phyloP scores from a whole-genome alignment of 2,329 filamentous ascomycete genomes.

The Blastomyces percursus region DNA sequence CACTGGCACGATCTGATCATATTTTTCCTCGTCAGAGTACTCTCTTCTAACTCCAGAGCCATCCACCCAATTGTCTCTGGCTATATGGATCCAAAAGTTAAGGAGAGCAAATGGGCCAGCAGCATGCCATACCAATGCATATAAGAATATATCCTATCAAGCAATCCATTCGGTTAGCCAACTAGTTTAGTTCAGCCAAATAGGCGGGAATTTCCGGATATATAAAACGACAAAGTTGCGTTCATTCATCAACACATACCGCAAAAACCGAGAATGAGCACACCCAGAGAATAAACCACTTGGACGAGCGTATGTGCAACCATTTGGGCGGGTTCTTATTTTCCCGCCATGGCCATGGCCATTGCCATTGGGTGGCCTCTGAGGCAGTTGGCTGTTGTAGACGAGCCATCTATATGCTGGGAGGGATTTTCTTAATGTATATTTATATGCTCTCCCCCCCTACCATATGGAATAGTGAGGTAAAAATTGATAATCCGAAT shows the following conservation, averaged over 20 bases:
- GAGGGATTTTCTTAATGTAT: not conserved
- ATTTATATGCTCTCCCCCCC: not conserved
- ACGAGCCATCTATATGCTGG: not conserved
- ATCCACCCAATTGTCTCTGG: not conserved
- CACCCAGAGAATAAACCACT: constrained; percentile 6
- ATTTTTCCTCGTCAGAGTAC: not conserved
- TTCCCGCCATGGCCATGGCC: not conserved
- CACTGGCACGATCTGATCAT: constrained; percentile 6
- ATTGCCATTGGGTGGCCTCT: not conserved
- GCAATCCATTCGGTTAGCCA: not conserved
- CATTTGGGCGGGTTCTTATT: constrained; percentile 2
- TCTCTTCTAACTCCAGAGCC: not conserved
- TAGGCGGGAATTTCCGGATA: not conserved
- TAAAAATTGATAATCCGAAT: not conserved
- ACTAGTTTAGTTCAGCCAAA: not conserved
- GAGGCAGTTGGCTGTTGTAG: not conserved
- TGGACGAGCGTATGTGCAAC: constrained; percentile 3
- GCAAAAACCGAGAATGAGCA: constrained; percentile 7
- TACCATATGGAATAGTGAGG: not conserved
- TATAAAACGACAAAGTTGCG: not conserved
- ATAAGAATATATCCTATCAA: constrained; percentile 7
- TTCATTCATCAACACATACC: not conserved
- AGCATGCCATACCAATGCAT: constrained; percentile 8
- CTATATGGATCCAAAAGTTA: not conserved
- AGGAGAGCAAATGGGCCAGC: no score